Percentiles rank a stretch among this genome's conserved stretches.
Evolutionary conservation across 2,329 filamentous ascomycete genomes (phyloP).

Genomic region (Paraphaeosphaeria sporulosa): DNA sequence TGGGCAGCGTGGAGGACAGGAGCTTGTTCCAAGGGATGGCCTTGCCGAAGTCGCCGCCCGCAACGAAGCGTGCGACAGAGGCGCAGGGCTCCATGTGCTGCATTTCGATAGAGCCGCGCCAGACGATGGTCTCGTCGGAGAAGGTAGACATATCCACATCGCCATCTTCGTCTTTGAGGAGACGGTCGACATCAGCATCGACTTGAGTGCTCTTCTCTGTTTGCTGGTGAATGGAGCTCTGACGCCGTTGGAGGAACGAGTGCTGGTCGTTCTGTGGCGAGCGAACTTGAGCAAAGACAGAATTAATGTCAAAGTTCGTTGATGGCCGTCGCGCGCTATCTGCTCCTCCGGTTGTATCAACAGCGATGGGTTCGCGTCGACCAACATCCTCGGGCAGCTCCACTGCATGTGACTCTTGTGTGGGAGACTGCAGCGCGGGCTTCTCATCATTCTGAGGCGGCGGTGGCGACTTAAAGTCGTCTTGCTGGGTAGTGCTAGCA

Average conservation of each 20-base stretch:
- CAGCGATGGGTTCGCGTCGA: slow-evolving; percentile 35
- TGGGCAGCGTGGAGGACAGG: slow-evolving; percentile 72
- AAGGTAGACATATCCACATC: slow-evolving; percentile 80
- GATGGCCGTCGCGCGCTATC: slow-evolving; percentile 60
- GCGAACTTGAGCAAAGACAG: slow-evolving; percentile 83
- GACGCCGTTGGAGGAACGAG: slow-evolving; percentile 59
- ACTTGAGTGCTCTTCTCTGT: slow-evolving; percentile 57
- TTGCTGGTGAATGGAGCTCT: slow-evolving; percentile 52
- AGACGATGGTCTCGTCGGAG: slow-evolving; percentile 72
- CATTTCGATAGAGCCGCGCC: slow-evolving; percentile 64
- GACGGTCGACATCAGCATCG: slow-evolving; percentile 88
- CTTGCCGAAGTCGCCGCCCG: slow-evolving; percentile 77
- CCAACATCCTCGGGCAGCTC: slow-evolving; percentile 47
- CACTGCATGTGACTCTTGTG: slow-evolving; percentile 29
- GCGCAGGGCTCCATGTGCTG: slow-evolving; percentile 77
- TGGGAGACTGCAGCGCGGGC: slow-evolving; percentile 25
- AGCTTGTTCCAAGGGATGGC: slow-evolving; percentile 77
- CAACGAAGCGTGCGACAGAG: slow-evolving; percentile 81
- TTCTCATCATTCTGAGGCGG: slow-evolving; percentile 30
- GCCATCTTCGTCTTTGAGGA: slow-evolving; percentile 82
- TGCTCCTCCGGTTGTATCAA: slow-evolving; percentile 43
- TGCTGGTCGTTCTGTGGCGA: slow-evolving; percentile 68
- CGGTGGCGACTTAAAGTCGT: slow-evolving; percentile 38
- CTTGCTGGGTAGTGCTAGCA: slow-evolving; percentile 22
- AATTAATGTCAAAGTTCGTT: slow-evolving; percentile 80